Conservation (phyloP, 163 green algal species). For the Scenedesmus sp. region DNA sequence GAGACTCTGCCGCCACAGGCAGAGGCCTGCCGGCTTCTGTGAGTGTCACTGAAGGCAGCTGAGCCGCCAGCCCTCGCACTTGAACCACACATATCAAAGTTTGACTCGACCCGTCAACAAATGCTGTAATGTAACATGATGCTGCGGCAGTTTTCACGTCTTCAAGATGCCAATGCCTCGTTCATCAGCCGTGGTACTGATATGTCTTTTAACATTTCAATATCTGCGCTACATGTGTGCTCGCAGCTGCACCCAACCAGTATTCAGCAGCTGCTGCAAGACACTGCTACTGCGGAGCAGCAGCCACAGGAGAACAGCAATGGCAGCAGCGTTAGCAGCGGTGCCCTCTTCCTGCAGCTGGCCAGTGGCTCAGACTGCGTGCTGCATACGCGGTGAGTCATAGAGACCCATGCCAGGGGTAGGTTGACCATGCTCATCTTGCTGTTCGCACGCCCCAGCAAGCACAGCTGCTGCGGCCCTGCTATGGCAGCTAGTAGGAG, state of each 20-base stretch:
- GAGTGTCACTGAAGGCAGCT: background rate
- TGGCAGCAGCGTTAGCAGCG: background rate
- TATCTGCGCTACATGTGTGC: background rate
- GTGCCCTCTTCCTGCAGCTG: constrained; percentile 34
- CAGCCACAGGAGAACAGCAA: background rate
- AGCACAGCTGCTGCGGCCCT: background rate
- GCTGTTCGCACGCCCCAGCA: background rate
- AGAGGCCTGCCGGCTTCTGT: constrained; percentile 35
- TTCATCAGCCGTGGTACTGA: background rate
- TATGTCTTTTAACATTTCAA: background rate
- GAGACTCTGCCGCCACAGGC: constrained; percentile 34
- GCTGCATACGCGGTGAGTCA: constrained; percentile 30
- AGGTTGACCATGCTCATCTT: background rate
- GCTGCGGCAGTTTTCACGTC: background rate
- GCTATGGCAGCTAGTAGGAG: no score
- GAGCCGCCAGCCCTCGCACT: background rate
- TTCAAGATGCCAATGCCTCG: background rate
- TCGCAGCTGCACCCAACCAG: constrained; percentile 29
- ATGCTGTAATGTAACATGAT: no score
- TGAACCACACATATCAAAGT: background rate
- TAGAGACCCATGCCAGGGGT: background rate
- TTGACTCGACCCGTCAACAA: no score
- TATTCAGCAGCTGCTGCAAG: background rate
- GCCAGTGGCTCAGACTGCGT: constrained; percentile 35
- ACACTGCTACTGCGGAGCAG: background rate